Percentiles rank a stretch among this genome's conserved stretches.
phyloP scores from a whole-genome alignment of 192 early-diverging fungal genomes.

The Coemansia reversa region DNA sequence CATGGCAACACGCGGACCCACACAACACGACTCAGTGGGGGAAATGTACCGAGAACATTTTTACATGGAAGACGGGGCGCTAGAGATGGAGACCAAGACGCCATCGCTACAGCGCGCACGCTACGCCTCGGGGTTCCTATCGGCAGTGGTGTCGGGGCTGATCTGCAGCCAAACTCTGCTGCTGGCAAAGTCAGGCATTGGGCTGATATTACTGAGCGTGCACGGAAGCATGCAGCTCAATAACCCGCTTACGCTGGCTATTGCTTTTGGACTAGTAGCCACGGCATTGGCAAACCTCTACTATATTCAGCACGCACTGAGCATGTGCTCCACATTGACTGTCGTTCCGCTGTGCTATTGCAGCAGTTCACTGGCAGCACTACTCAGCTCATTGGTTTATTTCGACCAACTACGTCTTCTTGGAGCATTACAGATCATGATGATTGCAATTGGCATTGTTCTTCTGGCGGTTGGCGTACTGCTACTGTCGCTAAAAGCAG shows the following conservation, averaged over 20 bases:
- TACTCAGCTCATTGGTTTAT: slow-evolving; percentile 79
- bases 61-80: slow-evolving; percentile 13
- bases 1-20: background rate
- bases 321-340: slow-evolving; percentile 71
- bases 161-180: slow-evolving; percentile 72
- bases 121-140: slow-evolving; percentile 59
- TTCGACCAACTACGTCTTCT: slow-evolving; percentile 70
- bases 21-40: slow-evolving; percentile 1
- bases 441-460: slow-evolving; percentile 67
- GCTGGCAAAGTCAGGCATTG: slow-evolving; percentile 77
- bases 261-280: slow-evolving; percentile 58
- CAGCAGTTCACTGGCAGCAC: slow-evolving; percentile 68
- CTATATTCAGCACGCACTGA: slow-evolving; percentile 73
- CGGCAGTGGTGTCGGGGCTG: slow-evolving; percentile 68
- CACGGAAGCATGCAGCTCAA: slow-evolving; percentile 66
- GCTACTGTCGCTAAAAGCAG: slow-evolving; percentile 60
- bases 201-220: slow-evolving; percentile 64
- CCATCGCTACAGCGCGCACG: slow-evolving; percentile 29
- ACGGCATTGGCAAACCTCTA: slow-evolving; percentile 61
- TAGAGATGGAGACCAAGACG: slow-evolving; percentile 24
- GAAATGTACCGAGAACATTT: slow-evolving; percentile 43
- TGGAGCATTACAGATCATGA: slow-evolving; percentile 58
- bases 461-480: slow-evolving; percentile 65
- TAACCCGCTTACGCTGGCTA: slow-evolving; percentile 66
- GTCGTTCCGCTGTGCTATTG: slow-evolving; percentile 75